Evolutionary conservation across 176 grass and related monocot species (phyloP).

Genomic region (Hyparrhenia diplandra): DNA sequence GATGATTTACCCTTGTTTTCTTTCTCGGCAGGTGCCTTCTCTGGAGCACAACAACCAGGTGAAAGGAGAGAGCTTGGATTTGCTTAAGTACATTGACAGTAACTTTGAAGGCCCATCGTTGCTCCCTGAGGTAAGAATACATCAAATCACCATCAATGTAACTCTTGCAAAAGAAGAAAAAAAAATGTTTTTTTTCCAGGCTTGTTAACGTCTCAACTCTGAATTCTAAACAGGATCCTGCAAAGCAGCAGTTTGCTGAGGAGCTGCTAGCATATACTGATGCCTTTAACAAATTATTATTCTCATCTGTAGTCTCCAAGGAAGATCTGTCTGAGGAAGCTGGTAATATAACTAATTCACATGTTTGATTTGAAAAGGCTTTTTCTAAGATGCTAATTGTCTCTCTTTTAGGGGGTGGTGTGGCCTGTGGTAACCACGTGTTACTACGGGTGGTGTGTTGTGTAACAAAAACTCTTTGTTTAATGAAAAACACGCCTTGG

Average conservation of each 20-base stretch:
- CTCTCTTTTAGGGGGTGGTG: too few relatives aligned
- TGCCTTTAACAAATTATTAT: conserved; percentile 36
- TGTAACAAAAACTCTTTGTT: too few relatives aligned
- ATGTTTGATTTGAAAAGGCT: background rate
- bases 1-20: background rate
- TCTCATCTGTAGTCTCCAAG: conserved; percentile 34
- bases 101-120: conserved; percentile 68
- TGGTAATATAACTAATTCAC: conserved; percentile 23
- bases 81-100: conserved; percentile 74
- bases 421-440: too few relatives aligned
- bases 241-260: conserved; percentile 66
- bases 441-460: too few relatives aligned
- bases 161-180: background rate
- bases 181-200: background rate
- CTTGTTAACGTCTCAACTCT: background rate
- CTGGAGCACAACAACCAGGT: conserved; percentile 89
- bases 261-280: conserved; percentile 62
- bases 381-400: too few relatives aligned
- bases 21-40: conserved; percentile 55
- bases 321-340: conserved; percentile 41
- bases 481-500: too few relatives aligned
- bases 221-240: conserved; percentile 45
- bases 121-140: conserved; percentile 68
- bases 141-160: background rate
- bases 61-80: conserved; percentile 87